Evolutionary conservation across 768 basidiomycete genomes (phyloP), one percentile per base, ranked within the genome.

Genomic region (Boletus edulis): DNA sequence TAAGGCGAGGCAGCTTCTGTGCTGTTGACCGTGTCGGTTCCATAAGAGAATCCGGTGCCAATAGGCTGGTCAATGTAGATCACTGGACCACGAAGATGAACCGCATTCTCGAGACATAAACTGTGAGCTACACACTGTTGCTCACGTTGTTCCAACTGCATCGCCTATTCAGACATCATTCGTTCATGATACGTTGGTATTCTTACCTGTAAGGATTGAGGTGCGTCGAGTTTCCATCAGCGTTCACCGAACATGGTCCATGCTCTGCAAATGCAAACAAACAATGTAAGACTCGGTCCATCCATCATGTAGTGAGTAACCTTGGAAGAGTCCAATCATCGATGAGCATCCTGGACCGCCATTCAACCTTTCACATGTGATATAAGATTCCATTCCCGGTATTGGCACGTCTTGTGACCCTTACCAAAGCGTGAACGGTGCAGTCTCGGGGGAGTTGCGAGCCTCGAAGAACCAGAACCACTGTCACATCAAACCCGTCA

Each of bases 391-490:
- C 4, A 34, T 1, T 6, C 20, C 9, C 18, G 2, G 27, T 22
- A 13, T 5, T 24, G 11, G 12, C 4, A 22, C 7, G 14, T 39
- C 12, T 22, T 22, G 17, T 10, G 14, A 50, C 24, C 27, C 67
- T 41, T 54, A 82, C 85, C 86, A 87, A 22, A 87, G 72, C 2
- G 84, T 84, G 60, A 88, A 82, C 0, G 85, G 85, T 0, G 85
- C 84, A 3, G 76, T 83, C 46, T 84, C 80, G 0, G 85, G 82
- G 2, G 75, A 71, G 34, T 80, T 69, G 14, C 86, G 76, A 3
- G 86, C 78, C 57, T 83, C 86, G 51, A 87, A 88, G 67, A 86
- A 87, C 83, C 85, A 87, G 62, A 87, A 87, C 83, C 83, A 87
- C 85, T 85, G 52, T 14, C 41, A 49, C 35, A 31, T 12, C 14